Evolutionary conservation across 441 rosid species (phyloP), one percentile per base, ranked within the genome.

Genomic region (Populus hybrid): DNA sequence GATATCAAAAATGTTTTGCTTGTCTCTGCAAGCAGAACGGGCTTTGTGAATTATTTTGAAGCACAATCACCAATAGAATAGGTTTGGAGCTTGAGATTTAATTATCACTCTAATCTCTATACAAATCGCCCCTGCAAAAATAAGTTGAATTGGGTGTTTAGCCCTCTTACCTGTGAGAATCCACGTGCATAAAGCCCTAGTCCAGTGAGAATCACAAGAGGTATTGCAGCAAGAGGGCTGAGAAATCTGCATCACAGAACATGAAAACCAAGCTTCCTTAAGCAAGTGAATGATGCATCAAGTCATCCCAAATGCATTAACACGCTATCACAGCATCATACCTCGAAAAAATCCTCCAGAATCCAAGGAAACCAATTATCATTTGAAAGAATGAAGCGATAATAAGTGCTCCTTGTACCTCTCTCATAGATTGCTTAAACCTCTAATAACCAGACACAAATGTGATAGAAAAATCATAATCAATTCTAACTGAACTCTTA

Each of bases 281-380:
- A 35, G 70, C 65, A 36, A 74, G 53, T 9, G 28, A 18, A 63
- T 63, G 67, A n/a, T 59, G 18, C 23, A 34, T 42, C 12, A 82
- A 24, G 7, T 23, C 9, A 72, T 36, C 30, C 38, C 34, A 67
- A 69, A 73, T 26, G 66, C 23, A 73, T 3, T 24, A 14, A 28
- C 16, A 63, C 67, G 67, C 21, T 12, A 67, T 3, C 30, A 19
- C 65, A 16, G 69, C 66, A 79, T 40, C 80, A 16, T 23, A 94
- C 97, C 93, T 88, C 36, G 85, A 83, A n/a, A 92, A 86, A 75
- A 92, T 86, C 75, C 97, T 88, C 90, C 94, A 89, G 75, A 94
- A 87, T 35, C 98, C 98, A 6, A 92, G 85, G 84, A 91, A 92
- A 32, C 98, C 98, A 50, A 89, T 70, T 12, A 86, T 70, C 84